phyloP scores from a whole-genome alignment of 2,329 filamentous ascomycete genomes.

The Colletotrichum kahawae region DNA sequence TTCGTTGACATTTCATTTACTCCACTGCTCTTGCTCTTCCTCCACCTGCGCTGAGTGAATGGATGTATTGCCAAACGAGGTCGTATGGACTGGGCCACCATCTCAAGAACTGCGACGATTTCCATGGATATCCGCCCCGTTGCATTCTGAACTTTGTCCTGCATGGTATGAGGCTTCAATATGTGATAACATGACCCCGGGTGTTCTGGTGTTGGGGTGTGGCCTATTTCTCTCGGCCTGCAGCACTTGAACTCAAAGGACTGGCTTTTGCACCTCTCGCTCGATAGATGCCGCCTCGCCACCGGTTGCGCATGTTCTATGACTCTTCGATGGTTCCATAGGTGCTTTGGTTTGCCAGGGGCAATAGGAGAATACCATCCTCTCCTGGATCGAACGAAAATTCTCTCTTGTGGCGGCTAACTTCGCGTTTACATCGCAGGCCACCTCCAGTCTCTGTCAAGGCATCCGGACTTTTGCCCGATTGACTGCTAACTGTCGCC shows the following conservation, averaged over 20 bases:
- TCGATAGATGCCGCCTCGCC: background rate
- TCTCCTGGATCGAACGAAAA: slow-evolving; percentile 34
- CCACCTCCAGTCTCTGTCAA: background rate
- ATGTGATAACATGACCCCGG: background rate
- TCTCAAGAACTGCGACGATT: background rate
- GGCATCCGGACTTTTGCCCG: background rate
- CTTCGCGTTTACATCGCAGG: background rate
- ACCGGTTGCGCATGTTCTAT: background rate
- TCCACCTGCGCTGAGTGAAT: background rate
- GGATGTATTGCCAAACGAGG: background rate
- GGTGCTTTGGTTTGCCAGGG: background rate
- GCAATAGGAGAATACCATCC: slow-evolving; percentile 16
- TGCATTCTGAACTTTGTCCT: background rate
- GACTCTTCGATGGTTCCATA: background rate
- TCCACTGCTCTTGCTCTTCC: background rate
- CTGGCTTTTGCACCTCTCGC: background rate
- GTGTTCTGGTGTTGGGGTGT: background rate
- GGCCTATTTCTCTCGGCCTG: background rate
- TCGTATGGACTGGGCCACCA: background rate
- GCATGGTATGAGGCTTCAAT: background rate
- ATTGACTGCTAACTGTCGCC: background rate
- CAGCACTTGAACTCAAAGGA: background rate
- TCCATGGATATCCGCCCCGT: background rate
- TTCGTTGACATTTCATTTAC: background rate
- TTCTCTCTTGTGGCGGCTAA: slow-evolving; percentile 24